A percentile compares a stretch with the other conserved stretches of the same genome.
Conservation (phyloP, 2,329 filamentous ascomycete species). For the Monilinia fructigena region DNA sequence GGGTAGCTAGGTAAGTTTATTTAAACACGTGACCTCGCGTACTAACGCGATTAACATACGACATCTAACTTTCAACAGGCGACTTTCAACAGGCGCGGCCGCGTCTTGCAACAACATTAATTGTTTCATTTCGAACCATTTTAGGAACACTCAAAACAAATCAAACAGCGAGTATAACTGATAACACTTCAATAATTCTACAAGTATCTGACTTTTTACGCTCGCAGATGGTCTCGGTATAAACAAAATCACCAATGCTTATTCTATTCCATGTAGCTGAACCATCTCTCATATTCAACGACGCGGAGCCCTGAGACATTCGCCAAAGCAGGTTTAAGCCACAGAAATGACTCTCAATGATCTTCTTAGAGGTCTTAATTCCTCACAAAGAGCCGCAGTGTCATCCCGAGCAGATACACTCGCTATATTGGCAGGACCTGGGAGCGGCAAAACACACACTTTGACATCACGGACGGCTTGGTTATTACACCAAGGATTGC, state of each 20-base stretch:
- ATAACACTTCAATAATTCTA: too few relatives aligned
- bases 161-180: neutral
- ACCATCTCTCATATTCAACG: constrained; percentile 1
- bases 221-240: neutral
- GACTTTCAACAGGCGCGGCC: neutral
- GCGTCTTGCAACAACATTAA: neutral
- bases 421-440: constrained; percentile 66
- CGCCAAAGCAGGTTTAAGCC: constrained; percentile 4
- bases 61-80: neutral
- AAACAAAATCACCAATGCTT: neutral
- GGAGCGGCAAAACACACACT: constrained; percentile 90
- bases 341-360: constrained; percentile 34
- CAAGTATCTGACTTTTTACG: neutral
- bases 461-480: constrained; percentile 90
- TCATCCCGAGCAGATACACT: constrained; percentile 57
- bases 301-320: constrained; percentile 1
- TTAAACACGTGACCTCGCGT: constrained; percentile 6
- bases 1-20: neutral
- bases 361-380: constrained; percentile 61
- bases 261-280: neutral
- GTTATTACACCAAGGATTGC: constrained; percentile 71
- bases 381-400: constrained; percentile 62
- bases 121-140: neutral
- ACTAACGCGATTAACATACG: constrained; percentile 5
- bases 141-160: too few relatives aligned